phyloP scores from a whole-genome alignment of 257 asterid genomes.

The Verbena officinalis region DNA sequence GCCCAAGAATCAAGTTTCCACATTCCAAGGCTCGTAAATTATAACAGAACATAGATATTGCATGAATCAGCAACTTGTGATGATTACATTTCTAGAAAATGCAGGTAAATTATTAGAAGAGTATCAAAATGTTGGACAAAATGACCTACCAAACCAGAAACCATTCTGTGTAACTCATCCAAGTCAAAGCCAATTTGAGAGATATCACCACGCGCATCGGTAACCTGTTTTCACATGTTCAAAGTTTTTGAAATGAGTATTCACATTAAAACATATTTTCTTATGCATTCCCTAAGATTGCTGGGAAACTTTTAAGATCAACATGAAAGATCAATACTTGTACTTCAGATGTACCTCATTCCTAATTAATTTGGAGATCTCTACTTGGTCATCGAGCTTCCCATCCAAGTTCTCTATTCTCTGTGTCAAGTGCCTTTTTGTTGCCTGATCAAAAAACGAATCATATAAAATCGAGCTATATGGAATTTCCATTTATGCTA shows the following conservation, averaged over 20 bases:
- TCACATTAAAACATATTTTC: not conserved
- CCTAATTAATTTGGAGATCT: conserved; percentile 71
- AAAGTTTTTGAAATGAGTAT: conserved; percentile 16
- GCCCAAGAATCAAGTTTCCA: not conserved
- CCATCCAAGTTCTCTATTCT: conserved; percentile 91
- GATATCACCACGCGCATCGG: conserved; percentile 61
- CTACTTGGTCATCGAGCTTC: conserved; percentile 89
- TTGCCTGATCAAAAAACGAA: conserved; percentile 50
- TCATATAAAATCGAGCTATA: conserved; percentile 13
- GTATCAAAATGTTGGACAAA: not conserved
- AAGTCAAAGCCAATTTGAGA: conserved; percentile 59
- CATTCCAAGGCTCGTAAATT: not conserved
- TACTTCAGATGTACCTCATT: conserved; percentile 50
- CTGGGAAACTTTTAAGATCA: not conserved
- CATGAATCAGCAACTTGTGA: conserved; percentile 3
- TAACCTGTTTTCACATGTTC: conserved; percentile 54
- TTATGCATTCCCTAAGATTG: conserved; percentile 10
- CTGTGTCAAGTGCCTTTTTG: conserved; percentile 92
- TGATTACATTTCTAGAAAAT: not conserved
- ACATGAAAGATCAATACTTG: not conserved
- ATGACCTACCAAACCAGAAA: conserved; percentile 73
- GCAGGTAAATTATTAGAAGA: not conserved
- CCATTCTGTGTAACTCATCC: conserved; percentile 56
- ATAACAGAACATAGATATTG: not conserved
- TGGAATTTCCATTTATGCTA: conserved; percentile 1